phyloP scores from a whole-genome alignment of 768 basidiomycete species.

The Amanita rubescens region DNA sequence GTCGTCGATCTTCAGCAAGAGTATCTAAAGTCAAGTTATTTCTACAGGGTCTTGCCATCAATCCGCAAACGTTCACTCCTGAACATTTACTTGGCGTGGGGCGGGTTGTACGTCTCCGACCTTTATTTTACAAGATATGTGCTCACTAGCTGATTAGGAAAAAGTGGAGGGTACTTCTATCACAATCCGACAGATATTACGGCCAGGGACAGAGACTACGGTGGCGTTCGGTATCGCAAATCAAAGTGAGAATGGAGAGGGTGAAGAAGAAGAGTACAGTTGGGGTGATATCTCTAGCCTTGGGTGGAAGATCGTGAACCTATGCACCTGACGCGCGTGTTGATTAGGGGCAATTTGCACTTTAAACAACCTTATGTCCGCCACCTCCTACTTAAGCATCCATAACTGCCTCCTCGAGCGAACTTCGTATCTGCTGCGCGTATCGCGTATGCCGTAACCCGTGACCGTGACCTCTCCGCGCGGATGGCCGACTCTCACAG shows the following conservation, averaged over 20 bases:
- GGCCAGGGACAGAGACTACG: constrained; percentile 2
- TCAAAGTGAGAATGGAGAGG: not conserved
- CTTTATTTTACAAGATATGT: not conserved
- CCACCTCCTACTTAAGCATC: too few relatives aligned
- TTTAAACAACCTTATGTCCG: too few relatives aligned
- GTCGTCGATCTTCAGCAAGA: not conserved
- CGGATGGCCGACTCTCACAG: too few relatives aligned
- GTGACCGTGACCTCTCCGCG: too few relatives aligned
- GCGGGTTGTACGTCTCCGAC: not conserved
- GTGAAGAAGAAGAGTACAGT: constrained; percentile 3
- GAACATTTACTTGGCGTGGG: constrained; percentile 2
- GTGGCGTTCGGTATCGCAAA: constrained; percentile 4
- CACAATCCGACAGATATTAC: constrained; percentile 3
- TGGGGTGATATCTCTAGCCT: constrained; percentile 1
- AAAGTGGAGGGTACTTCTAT: not conserved
- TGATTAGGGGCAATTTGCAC: too few relatives aligned
- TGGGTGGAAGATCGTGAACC: constrained; percentile 3
- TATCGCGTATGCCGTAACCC: too few relatives aligned
- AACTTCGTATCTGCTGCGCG: too few relatives aligned
- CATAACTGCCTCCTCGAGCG: too few relatives aligned
- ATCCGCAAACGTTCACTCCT: constrained; percentile 6
- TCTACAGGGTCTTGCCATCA: constrained; percentile 5
- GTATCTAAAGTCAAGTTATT: not conserved
- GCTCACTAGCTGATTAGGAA: not conserved
- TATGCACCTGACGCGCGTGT: too few relatives aligned